Percentiles rank a stretch among this genome's conserved stretches.
Conservation (phyloP, 805 yeast species). For the Wickerhamiella azyma region DNA sequence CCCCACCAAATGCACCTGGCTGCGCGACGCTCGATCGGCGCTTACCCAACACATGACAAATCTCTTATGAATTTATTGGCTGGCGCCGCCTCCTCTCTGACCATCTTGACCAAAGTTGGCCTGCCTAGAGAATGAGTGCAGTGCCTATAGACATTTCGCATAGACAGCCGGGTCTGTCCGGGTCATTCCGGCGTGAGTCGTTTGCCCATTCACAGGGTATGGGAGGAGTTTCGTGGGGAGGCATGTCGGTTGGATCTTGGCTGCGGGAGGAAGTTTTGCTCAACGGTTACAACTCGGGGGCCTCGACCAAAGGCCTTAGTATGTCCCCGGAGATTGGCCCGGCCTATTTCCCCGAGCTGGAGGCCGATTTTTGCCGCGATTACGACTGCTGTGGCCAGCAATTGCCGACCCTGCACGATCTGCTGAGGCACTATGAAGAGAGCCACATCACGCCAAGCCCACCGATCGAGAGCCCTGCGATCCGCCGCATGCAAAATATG, state of each 20-base stretch:
- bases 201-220: constrained; percentile 94
- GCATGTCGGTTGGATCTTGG: constrained; percentile 91
- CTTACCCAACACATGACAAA: not conserved
- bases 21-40: not conserved
- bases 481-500: constrained; percentile 38
- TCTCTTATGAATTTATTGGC: not conserved
- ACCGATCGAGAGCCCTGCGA: constrained; percentile 26
- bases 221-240: constrained; percentile 98
- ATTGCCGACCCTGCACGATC: constrained; percentile 85
- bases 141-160: constrained; percentile 32
- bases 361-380: constrained; percentile 92
- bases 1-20: too few relatives aligned
- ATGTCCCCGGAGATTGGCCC: constrained; percentile 56
- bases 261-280: constrained; percentile 60
- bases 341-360: constrained; percentile 79
- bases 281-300: constrained; percentile 15
- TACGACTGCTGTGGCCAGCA: constrained; percentile 91
- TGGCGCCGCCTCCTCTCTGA: not conserved
- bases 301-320: constrained; percentile 29
- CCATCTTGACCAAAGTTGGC: not conserved
- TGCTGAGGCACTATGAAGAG: constrained; percentile 89
- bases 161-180: constrained; percentile 24
- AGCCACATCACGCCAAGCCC: constrained; percentile 66
- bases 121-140: constrained; percentile 18
- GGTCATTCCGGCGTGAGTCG: constrained; percentile 63